Conservation (phyloP, 106 monocot genomes). For the Allium cepa region DNA sequence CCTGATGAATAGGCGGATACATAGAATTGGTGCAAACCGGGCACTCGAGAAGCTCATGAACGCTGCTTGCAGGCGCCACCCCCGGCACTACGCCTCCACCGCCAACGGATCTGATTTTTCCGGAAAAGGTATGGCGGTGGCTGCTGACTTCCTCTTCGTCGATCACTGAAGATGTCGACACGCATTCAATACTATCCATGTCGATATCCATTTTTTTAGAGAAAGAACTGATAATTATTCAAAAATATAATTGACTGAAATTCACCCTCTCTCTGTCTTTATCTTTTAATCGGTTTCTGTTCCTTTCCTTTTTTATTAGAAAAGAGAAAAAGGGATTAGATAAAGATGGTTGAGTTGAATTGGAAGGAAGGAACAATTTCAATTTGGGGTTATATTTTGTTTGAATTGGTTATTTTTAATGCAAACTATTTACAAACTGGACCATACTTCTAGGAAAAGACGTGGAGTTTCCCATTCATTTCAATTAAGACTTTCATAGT, state of each 20-base stretch:
- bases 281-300: neutral
- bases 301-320: neutral
- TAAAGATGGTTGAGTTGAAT: neutral
- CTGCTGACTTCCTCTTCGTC: constrained; percentile 36
- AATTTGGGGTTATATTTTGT: too few relatives aligned
- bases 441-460: too few relatives aligned
- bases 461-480: too few relatives aligned
- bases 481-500: too few relatives aligned
- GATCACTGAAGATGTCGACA: constrained; percentile 32
- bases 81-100: constrained; percentile 9
- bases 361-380: too few relatives aligned
- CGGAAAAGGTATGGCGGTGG: constrained; percentile 14
- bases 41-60: constrained; percentile 74
- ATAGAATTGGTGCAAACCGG: constrained; percentile 88
- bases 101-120: constrained; percentile 6
- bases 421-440: too few relatives aligned
- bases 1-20: constrained; percentile 88
- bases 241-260: neutral
- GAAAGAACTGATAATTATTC: neutral
- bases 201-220: constrained; percentile 17
- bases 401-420: too few relatives aligned
- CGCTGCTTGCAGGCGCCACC: constrained; percentile 43
- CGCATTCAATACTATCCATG: constrained; percentile 47
- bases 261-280: neutral
- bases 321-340: neutral